Conservation (phyloP, 805 yeast species). For the Cyberlindnera japonica region DNA sequence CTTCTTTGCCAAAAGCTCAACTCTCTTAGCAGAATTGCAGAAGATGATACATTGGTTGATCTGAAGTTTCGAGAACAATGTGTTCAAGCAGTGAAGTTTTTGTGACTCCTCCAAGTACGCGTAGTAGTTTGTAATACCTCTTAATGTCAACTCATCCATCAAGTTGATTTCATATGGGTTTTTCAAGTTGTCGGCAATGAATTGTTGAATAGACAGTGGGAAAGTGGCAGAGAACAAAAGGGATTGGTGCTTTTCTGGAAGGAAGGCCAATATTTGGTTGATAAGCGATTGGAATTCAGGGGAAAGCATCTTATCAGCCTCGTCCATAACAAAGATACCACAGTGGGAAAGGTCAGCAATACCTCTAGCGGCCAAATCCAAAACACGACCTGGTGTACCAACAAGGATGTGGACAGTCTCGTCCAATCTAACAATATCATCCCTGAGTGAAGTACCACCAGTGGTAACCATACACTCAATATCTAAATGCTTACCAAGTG, state of each 20-base stretch:
- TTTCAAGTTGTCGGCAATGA: slow-evolving; percentile 85
- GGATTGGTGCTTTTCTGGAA: slow-evolving; percentile 80
- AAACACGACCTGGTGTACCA: slow-evolving; percentile 97
- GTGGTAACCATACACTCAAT: slow-evolving; percentile 96
- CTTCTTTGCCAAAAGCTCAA: slow-evolving; percentile 90
- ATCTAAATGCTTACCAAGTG: slow-evolving; percentile 90
- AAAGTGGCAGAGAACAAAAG: slow-evolving; percentile 92
- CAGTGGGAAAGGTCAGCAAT: slow-evolving; percentile 86
- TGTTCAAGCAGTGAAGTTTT: slow-evolving; percentile 92
- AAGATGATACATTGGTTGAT: slow-evolving; percentile 96
- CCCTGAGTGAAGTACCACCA: slow-evolving; percentile 93
- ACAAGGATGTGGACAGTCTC: slow-evolving; percentile 93
- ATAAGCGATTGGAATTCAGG: slow-evolving; percentile 85
- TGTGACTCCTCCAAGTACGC: slow-evolving; percentile 98
- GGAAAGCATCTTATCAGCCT: slow-evolving; percentile 95
- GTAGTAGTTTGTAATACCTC: slow-evolving; percentile 95
- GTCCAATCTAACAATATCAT: slow-evolving; percentile 87
- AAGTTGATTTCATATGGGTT: slow-evolving; percentile 94
- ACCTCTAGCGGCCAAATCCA: slow-evolving; percentile 86
- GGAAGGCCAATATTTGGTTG: slow-evolving; percentile 77
- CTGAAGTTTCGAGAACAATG: slow-evolving; percentile 88
- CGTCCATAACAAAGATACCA: slow-evolving; percentile 92
- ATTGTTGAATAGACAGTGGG: slow-evolving; percentile 89
- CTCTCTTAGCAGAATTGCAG: slow-evolving; percentile 95
- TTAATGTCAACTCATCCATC: slow-evolving; percentile 94